A percentile compares a stretch with the other conserved stretches of the same genome.
Evolutionary conservation across 2,329 filamentous ascomycete genomes (phyloP).

Genomic region (Colletotrichum sp.): DNA sequence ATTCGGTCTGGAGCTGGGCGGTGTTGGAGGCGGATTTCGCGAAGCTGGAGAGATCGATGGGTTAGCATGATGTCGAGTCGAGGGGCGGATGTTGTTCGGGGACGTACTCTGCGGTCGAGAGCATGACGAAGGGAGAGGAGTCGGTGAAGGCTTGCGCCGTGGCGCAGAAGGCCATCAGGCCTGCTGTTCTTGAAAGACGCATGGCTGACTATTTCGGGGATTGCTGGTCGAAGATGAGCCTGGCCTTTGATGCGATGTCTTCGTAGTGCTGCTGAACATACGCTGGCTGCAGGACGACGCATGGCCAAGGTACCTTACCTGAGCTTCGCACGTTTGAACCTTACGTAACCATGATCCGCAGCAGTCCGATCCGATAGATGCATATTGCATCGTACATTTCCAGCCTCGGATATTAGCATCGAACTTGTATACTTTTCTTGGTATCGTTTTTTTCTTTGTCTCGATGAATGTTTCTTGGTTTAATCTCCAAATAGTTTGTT

Average conservation of each 20-base stretch:
- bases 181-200: constrained; percentile 57
- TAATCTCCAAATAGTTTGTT: neutral
- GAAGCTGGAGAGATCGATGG: constrained; percentile 30
- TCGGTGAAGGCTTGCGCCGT: constrained; percentile 77
- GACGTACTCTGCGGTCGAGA: constrained; percentile 81
- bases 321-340: neutral
- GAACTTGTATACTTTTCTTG: neutral
- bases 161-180: constrained; percentile 59
- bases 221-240: constrained; percentile 1
- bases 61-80: constrained; percentile 5
- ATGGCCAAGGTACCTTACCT: neutral
- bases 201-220: constrained; percentile 38
- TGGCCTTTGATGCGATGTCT: constrained; percentile 14
- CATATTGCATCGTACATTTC: neutral
- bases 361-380: neutral
- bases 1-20: constrained; percentile 54
- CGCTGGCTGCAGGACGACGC: neutral
- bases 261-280: neutral
- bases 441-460: neutral
- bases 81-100: neutral
- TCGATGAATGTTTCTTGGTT: neutral
- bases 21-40: constrained; percentile 30
- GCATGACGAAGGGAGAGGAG: constrained; percentile 86
- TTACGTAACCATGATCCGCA: neutral
- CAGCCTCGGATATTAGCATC: neutral